Evolutionary conservation across 306 rosid genomes (phyloP).

Genomic region (Lathyrus tuberosus): DNA sequence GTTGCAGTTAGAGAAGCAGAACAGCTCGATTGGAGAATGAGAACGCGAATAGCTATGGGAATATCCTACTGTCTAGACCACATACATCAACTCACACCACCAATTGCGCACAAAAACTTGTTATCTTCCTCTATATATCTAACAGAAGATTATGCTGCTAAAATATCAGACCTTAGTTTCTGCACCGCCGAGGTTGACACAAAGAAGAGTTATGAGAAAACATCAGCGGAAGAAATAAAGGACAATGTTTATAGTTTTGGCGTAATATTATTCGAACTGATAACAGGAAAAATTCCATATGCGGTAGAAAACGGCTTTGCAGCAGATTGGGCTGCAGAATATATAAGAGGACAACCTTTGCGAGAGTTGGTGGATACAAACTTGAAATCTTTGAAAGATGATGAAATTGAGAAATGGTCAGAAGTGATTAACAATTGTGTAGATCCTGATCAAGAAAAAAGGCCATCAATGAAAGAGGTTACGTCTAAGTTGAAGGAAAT

Average conservation of each 20-base stretch:
- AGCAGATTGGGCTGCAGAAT: conserved; percentile 68
- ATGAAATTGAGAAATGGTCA: conserved; percentile 57
- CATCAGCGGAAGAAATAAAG: conserved; percentile 43
- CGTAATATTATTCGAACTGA: conserved; percentile 68
- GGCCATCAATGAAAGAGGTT: conserved; percentile 66
- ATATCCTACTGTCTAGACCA: conserved; percentile 88
- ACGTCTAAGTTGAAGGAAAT: conserved; percentile 61
- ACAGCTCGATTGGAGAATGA: conserved; percentile 83
- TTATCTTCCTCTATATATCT: conserved; percentile 73
- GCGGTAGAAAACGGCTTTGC: conserved; percentile 53
- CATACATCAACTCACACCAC: conserved; percentile 76
- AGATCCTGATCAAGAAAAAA: conserved; percentile 52
- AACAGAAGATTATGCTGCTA: conserved; percentile 92
- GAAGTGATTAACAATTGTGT: conserved; percentile 63
- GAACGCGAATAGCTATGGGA: conserved; percentile 88
- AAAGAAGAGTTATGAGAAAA: conserved; percentile 49
- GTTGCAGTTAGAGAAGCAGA: conserved; percentile 86
- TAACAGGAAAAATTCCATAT: conserved; percentile 71
- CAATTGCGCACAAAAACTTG: conserved; percentile 57
- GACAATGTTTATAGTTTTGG: conserved; percentile 82
- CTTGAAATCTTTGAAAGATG: conserved; percentile 50
- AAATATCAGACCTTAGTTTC: conserved; percentile 74
- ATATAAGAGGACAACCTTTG: conserved; percentile 56
- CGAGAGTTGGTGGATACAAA: conserved; percentile 74
- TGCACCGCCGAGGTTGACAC: conserved; percentile 57